These are phyloP conservation scores for Mycena chlorophos DNA, from an alignment of 768 basidiomycete species.

Conservation along the genomic window DNA sequence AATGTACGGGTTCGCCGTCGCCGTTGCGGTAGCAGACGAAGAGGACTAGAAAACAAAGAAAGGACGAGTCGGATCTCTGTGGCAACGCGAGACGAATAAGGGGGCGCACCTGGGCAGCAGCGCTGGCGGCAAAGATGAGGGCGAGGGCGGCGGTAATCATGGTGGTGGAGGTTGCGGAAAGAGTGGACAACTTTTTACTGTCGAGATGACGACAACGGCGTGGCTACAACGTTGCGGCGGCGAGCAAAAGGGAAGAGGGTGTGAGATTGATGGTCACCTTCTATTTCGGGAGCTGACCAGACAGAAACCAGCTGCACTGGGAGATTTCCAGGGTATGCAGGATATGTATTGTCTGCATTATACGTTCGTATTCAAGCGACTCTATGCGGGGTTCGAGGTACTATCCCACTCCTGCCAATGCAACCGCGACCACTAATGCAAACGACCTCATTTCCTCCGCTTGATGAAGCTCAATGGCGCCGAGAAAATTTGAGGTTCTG, in stretches of 20 bases:
- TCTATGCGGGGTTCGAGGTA: too few relatives aligned
- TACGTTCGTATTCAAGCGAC: too few relatives aligned
- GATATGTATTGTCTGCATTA: too few relatives aligned
- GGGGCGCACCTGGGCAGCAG: constrained; percentile 51
- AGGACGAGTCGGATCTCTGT: neutral
- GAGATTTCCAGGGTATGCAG: too few relatives aligned
- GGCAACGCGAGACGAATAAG: constrained; percentile 3
- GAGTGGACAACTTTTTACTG: constrained; percentile 51
- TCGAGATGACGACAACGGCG: constrained; percentile 24
- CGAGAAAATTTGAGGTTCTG: too few relatives aligned
- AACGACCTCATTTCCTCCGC: too few relatives aligned
- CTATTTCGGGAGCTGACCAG: too few relatives aligned
- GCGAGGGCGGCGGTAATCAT: constrained; percentile 25
- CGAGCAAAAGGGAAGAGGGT: constrained; percentile 20
- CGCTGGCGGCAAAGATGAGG: constrained; percentile 51
- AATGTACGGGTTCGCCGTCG: constrained; percentile 61
- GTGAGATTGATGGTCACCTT: constrained; percentile 8
- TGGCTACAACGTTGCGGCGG: constrained; percentile 29
- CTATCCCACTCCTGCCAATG: too few relatives aligned
- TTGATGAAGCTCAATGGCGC: too few relatives aligned
- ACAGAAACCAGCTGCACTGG: too few relatives aligned
- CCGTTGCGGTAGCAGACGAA: too few relatives aligned
- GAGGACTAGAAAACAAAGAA: constrained; percentile 16
- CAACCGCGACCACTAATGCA: too few relatives aligned
- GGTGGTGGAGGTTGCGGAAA: constrained; percentile 29